Conservation (phyloP, 2,329 filamentous ascomycete genomes). For the Coleophoma crateriformis region DNA sequence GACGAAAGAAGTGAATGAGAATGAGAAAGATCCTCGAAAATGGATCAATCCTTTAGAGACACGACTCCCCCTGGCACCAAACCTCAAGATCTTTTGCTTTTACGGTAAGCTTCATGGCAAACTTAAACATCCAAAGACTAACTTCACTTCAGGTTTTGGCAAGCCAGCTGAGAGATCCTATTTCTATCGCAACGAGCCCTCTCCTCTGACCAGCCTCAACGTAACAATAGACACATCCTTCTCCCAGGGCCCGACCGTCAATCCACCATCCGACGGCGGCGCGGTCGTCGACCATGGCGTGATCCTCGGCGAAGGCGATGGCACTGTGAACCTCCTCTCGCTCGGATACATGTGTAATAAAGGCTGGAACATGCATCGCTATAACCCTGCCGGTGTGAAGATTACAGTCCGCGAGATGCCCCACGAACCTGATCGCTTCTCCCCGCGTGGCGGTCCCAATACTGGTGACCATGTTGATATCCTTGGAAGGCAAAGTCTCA, state of each 20-base stretch:
- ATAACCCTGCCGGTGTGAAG: conserved; percentile 79
- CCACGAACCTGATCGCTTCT: conserved; percentile 91
- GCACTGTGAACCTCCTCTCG: conserved; percentile 89
- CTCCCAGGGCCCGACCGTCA: conserved; percentile 36
- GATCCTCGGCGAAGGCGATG: conserved; percentile 93
- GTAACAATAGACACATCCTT: conserved; percentile 67
- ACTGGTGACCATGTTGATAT: conserved; percentile 95
- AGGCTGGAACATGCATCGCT: conserved; percentile 89
- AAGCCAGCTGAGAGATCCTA: conserved; percentile 92
- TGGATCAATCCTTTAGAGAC: conserved; percentile 96
- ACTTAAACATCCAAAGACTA: neutral
- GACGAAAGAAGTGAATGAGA: conserved; percentile 71
- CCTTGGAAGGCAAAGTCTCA: conserved; percentile 78
- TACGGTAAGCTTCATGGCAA: conserved; percentile 50
- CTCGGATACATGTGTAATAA: conserved; percentile 95
- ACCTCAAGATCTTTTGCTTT: conserved; percentile 94
- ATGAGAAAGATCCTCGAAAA: conserved; percentile 70
- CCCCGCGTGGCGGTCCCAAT: conserved; percentile 65
- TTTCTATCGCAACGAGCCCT: conserved; percentile 69
- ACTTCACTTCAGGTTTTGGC: conserved; percentile 52
- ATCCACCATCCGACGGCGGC: neutral
- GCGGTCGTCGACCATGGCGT: conserved; percentile 76
- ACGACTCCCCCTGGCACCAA: conserved; percentile 78
- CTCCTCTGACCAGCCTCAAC: conserved; percentile 60
- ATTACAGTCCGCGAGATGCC: conserved; percentile 92